Conservation (phyloP, 192 early-diverging fungal genomes). For the Coemansia reversa region DNA sequence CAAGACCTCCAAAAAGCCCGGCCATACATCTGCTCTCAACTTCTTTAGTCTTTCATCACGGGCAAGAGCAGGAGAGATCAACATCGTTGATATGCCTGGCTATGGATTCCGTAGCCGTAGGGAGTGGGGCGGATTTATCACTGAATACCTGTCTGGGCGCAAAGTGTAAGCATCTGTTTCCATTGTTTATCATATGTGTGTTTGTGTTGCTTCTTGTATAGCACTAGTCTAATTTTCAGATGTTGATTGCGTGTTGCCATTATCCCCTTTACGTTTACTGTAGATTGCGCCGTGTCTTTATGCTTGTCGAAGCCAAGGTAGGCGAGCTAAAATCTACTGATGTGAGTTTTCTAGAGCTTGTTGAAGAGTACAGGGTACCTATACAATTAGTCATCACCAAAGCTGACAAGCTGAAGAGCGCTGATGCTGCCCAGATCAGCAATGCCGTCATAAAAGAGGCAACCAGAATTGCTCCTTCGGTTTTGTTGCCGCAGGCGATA, state of each 20-base stretch:
- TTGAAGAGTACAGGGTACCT: constrained; percentile 23
- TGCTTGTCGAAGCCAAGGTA: constrained; percentile 55
- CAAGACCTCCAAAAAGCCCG: constrained; percentile 53
- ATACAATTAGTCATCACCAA: constrained; percentile 51
- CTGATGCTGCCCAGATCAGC: constrained; percentile 21
- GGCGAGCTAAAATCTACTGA: constrained; percentile 54
- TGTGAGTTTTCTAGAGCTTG: constrained; percentile 38
- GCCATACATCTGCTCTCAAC: constrained; percentile 45
- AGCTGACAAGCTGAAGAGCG: constrained; percentile 45
- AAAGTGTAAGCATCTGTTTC: constrained; percentile 24
- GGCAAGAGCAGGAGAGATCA: constrained; percentile 19
- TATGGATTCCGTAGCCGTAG: constrained; percentile 55
- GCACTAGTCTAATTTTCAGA: background rate
- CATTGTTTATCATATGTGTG: background rate
- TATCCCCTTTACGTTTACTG: background rate
- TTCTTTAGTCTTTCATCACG: constrained; percentile 40
- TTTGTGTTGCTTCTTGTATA: background rate
- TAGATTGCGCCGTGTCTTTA: constrained; percentile 49
- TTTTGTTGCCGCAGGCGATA: constrained; percentile 19
- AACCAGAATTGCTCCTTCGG: constrained; percentile 25
- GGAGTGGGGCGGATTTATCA: constrained; percentile 55
- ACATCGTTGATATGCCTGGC: constrained; percentile 57
- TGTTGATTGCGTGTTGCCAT: background rate
- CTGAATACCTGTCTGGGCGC: constrained; percentile 41
- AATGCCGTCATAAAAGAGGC: constrained; percentile 7